Base-by-base conservation (phyloP, 2,329 filamentous ascomycete genomes). In the Nothophoma quercina region DNA sequence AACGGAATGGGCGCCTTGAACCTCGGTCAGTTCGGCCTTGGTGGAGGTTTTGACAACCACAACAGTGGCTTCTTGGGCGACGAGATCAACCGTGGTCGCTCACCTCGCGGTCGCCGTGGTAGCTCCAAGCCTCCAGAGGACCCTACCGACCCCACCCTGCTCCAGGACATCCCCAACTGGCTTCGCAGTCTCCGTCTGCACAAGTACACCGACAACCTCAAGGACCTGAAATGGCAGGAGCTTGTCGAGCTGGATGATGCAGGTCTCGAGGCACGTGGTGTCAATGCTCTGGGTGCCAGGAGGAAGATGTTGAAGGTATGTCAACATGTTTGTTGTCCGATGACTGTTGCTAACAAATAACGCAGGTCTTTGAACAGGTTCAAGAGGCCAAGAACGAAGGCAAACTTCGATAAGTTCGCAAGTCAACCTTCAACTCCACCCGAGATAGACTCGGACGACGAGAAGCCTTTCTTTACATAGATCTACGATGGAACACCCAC, bases 91-190 rank as follows among this genome's bases (percentile, higher is more conserved):
- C 89, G 95, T 58, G 95, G 95, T 42, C 88, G 95, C 50, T 98
- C 93, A 54, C 95, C 95, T 51, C 87, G 95, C 65, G 95, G 95
- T 65, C 87, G 95, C 59, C 85, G 95, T 63, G 95, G 95, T 60
- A 97, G 89, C 81, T 96, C 91, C 34, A 99, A 98, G 83, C 95
- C 95, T 23, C 95, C 95, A 38, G 95, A 99, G 81, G 95, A 99
- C 69, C 95, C 95, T 4, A 98, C 93, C 16, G 95, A 99, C 75
- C 89, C 90, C 13, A 87, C 83, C 33, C 84, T 99, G 55, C 83
- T 99, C 64, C 90, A 96, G 77, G 95, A 99, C 70, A 97, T 99
- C 63, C 93, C 95, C 47, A 89, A 88, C 74, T 99, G 95, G 95
- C 84, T 99, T 68, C 87, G 95, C 72, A 97, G 92, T 74, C 83